phyloP scores from a whole-genome alignment of 371 early-diverging fungal genomes.

The Parasitella parasitica region DNA sequence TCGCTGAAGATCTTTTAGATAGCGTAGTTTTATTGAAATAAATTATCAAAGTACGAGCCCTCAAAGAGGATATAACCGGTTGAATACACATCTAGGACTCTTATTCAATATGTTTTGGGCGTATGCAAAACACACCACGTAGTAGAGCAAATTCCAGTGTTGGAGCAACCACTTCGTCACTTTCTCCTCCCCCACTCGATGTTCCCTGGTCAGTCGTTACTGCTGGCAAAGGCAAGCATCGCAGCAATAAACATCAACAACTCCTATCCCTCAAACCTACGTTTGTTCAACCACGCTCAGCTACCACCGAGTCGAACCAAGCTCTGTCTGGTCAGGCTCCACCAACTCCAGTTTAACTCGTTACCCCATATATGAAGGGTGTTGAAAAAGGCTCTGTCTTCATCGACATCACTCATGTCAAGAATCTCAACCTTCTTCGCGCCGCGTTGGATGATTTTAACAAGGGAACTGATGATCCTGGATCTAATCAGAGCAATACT shows the following conservation, averaged over 20 bases:
- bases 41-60: neutral
- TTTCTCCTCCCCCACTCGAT: no score
- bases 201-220: no score
- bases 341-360: neutral
- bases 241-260: neutral
- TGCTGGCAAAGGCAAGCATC: no score
- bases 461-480: neutral
- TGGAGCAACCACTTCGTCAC: no score
- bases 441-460: neutral
- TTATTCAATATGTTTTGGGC: no score
- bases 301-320: neutral
- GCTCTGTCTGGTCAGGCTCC: neutral
- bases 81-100: no score
- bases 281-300: neutral
- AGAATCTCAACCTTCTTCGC: neutral
- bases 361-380: neutral
- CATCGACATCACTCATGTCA: neutral
- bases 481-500: neutral
- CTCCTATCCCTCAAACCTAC: neutral
- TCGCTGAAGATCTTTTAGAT: neutral
- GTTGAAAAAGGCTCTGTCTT: neutral
- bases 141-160: no score
- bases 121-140: no score
- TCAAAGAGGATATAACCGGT: no score
- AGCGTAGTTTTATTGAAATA: slow-evolving; percentile 4